These are phyloP conservation scores for Nigrospora sphaerica DNA, from an alignment of 2,329 filamentous ascomycete species.

Conservation along the genomic window DNA sequence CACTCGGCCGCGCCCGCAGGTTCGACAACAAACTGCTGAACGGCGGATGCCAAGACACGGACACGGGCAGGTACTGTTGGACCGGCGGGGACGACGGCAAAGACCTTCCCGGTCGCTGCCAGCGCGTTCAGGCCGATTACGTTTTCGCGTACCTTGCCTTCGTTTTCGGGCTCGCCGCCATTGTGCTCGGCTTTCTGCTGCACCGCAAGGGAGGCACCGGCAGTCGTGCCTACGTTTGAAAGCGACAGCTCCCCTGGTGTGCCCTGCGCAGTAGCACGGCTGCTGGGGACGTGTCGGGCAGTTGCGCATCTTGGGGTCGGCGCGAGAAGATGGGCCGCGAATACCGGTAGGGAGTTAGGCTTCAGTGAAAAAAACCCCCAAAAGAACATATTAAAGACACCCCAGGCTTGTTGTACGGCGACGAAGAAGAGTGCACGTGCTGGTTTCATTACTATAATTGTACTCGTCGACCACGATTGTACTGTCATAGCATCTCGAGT, in stretches of 20 bases:
- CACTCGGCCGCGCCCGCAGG: not conserved
- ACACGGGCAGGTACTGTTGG: slow-evolving; percentile 3
- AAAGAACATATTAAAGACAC: no score
- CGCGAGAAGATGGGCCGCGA: no score
- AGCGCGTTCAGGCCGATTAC: slow-evolving; percentile 20
- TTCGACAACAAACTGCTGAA: slow-evolving; percentile 20
- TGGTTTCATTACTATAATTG: no score
- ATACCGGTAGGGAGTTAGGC: no score
- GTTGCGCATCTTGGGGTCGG: no score
- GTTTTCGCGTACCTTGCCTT: slow-evolving; percentile 21
- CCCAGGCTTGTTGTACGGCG: no score
- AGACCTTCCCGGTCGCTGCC: slow-evolving; percentile 12
- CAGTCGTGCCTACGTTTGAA: slow-evolving; percentile 14
- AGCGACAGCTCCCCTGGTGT: not conserved
- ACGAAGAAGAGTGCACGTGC: no score
- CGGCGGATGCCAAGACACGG: slow-evolving; percentile 16
- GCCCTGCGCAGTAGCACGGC: no score
- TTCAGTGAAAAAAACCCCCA: no score
- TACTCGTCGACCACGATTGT: no score
- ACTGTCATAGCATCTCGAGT: no score
- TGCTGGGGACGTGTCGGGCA: no score
- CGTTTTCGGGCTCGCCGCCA: slow-evolving; percentile 13
- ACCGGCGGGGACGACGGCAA: slow-evolving; percentile 3
- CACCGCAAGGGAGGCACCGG: slow-evolving; percentile 10
- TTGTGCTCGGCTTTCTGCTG: slow-evolving; percentile 11